phyloP scores from a whole-genome alignment of 225 moss, liverwort and hornwort genomes.

The Neckera pumila region DNA sequence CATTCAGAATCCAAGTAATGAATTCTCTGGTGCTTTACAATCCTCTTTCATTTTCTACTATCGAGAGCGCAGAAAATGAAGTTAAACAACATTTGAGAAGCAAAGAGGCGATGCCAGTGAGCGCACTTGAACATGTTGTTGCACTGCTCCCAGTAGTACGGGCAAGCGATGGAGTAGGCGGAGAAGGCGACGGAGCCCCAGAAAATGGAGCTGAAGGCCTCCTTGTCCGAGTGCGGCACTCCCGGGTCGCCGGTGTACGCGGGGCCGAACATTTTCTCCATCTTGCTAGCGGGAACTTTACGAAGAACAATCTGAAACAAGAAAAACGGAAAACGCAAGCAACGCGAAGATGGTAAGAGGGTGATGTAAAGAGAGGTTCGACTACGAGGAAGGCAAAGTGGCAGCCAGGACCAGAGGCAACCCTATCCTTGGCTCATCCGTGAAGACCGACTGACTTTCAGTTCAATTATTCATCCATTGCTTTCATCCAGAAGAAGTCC shows the following conservation, averaged over 20 bases:
- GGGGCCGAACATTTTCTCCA: constrained; percentile 99
- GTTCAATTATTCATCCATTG: neutral
- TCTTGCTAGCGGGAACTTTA: neutral
- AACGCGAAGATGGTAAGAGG: no score
- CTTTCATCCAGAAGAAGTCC: no score
- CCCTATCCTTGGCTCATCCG: constrained; percentile 16
- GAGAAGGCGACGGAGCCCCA: constrained; percentile 95
- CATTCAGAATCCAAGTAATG: neutral
- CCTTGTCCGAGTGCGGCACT: constrained; percentile 96
- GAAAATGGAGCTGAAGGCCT: constrained; percentile 85
- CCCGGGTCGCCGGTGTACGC: constrained; percentile 98
- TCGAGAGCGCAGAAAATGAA: no score
- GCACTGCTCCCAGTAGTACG: constrained; percentile 96
- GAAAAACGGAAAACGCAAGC: neutral
- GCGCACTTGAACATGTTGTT: constrained; percentile 66
- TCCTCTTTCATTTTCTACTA: neutral
- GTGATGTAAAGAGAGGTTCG: neutral
- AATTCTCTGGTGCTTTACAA: neutral
- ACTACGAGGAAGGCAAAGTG: neutral
- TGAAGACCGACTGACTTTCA: no score
- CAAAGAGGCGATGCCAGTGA: neutral
- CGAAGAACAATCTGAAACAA: neutral
- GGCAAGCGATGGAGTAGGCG: constrained; percentile 70
- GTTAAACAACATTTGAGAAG: no score
- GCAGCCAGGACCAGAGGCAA: neutral